Evolutionary conservation across 2,329 filamentous ascomycete species (phyloP).

Genomic region (Pseudocercospora vitis): DNA sequence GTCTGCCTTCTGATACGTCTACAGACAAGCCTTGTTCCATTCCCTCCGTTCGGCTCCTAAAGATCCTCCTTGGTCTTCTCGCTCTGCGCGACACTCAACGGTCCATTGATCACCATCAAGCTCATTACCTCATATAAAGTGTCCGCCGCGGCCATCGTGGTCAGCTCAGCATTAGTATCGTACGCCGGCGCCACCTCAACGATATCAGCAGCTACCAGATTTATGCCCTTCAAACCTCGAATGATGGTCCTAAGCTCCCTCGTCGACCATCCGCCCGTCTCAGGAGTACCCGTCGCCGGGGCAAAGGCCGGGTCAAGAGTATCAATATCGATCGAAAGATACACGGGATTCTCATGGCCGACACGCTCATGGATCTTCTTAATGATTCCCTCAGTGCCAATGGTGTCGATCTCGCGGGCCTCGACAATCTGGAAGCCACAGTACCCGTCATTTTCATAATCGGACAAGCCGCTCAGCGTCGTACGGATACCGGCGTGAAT

Average conservation of each 20-base stretch:
- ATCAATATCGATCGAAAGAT: constrained; percentile 83
- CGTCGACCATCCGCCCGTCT: constrained; percentile 75
- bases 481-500: constrained; percentile 87
- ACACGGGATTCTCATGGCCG: constrained; percentile 66
- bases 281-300: constrained; percentile 71
- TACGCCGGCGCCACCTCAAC: constrained; percentile 88
- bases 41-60: background rate
- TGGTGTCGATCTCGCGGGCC: constrained; percentile 68
- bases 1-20: too few species aligned
- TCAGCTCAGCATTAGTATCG: constrained; percentile 76
- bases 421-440: constrained; percentile 82
- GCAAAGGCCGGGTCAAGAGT: constrained; percentile 82
- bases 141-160: constrained; percentile 79
- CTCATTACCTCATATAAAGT: constrained; percentile 84
- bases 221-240: constrained; percentile 66
- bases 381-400: constrained; percentile 70
- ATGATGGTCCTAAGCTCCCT: constrained; percentile 71
- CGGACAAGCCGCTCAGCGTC: constrained; percentile 72
- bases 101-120: constrained; percentile 71
- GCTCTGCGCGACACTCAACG: constrained; percentile 53
- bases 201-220: constrained; percentile 78
- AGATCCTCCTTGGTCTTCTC: constrained; percentile 27
- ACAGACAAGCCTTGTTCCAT: background rate
- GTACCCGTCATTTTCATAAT: constrained; percentile 84
- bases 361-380: constrained; percentile 74